Evolutionary conservation across 768 basidiomycete species (phyloP).

Genomic region (Lepiota venenata): DNA sequence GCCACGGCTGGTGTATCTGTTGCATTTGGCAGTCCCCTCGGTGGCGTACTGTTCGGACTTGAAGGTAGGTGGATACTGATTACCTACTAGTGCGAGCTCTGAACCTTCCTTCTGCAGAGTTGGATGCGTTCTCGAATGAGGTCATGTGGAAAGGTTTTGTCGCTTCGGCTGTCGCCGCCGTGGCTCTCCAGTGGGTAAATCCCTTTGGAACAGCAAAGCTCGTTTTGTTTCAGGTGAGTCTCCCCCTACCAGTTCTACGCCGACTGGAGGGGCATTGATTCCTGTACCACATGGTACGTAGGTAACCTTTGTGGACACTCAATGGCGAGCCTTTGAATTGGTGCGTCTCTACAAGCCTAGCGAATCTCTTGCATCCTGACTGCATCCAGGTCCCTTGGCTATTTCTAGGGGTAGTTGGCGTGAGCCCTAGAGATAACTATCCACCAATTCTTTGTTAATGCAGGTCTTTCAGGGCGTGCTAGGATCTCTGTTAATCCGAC

Average conservation of each 20-base stretch:
- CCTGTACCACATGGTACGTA: slow-evolving; percentile 18
- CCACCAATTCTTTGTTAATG: neutral
- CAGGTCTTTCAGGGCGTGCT: slow-evolving; percentile 49
- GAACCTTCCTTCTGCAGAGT: slow-evolving; percentile 33
- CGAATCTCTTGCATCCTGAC: neutral
- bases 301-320: slow-evolving; percentile 57
- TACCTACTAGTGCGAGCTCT: neutral
- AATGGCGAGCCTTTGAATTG: slow-evolving; percentile 72
- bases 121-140: slow-evolving; percentile 68
- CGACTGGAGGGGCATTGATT: neutral
- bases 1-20: slow-evolving; percentile 87
- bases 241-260: neutral
- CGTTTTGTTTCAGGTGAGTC: slow-evolving; percentile 67
- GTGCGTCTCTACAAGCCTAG: slow-evolving; percentile 29
- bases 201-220: slow-evolving; percentile 85
- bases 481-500: slow-evolving; percentile 60
- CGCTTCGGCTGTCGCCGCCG: slow-evolving; percentile 82
- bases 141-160: slow-evolving; percentile 89
- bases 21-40: slow-evolving; percentile 84
- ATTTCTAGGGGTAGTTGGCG: slow-evolving; percentile 58
- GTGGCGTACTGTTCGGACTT: slow-evolving; percentile 82
- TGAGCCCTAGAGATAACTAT: slow-evolving; percentile 22
- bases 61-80: slow-evolving; percentile 43
- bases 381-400: slow-evolving; percentile 66
- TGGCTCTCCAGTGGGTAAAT: slow-evolving; percentile 80